Base-by-base conservation (phyloP, 257 asterid genomes). In the Mitragyna speciosa region DNA sequence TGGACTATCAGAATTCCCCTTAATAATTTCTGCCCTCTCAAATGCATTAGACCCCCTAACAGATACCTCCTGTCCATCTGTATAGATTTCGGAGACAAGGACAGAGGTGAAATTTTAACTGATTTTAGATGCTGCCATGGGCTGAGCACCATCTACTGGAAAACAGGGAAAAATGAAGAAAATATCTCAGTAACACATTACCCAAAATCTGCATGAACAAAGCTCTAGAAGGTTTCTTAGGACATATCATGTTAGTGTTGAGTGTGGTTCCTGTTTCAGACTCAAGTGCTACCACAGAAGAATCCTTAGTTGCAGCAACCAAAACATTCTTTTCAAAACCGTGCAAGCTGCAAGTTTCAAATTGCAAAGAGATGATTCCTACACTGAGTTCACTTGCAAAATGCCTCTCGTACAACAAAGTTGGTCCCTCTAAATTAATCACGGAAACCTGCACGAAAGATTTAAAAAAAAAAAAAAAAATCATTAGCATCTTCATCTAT, bases 281-380 rank as follows among this genome's bases (percentile, higher is more conserved):
- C 85, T 93, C 99, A 4, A 93, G 89, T 69, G 97, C 88, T 70
- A 85, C 51, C 52, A 93, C 83, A 72, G 99, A 93, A 52, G 98
- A 95, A 87, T 93, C 99, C 83, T 90, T 95, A 30, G 97, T 91
- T 36, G 97, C 93, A 47, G 87, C 90, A 67, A 93, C 77, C 47
- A 93, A 79, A 43, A 88, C 90, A 78, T 91, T 92, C 88, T 95
- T 95, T 73, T 95, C 95, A 74, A 95, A 95, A 65, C 99, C 98
- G 79, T 95, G 94, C 79, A 93, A 82, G 85, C 86, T 92, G 89
- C 97, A 92, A 28, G 88, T 85, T 72, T 83, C 89, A 72, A 91
- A 92, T 87, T 93, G 96, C 84, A 83, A 83, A 41, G 98, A 93
- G 85, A 93, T 82, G 76, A 92, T 87, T 81, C 96, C 97, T 3